phyloP scores from a whole-genome alignment of 305 asterid genomes.

The Nicotiana rustica region DNA sequence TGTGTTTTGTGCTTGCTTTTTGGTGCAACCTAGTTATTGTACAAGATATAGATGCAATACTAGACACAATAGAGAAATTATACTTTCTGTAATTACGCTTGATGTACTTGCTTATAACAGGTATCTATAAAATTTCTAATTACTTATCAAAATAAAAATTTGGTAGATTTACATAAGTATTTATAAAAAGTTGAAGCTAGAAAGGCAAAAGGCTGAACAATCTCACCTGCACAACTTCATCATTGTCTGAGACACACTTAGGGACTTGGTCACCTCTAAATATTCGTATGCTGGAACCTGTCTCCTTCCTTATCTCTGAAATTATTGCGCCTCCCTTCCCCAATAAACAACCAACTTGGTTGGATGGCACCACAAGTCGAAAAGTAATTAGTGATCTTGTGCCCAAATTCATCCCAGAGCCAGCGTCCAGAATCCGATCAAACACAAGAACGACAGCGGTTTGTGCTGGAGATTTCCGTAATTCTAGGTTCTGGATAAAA shows the following conservation, averaged over 20 bases:
- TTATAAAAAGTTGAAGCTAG: slow-evolving; percentile 14
- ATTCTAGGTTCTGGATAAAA: slow-evolving; percentile 53
- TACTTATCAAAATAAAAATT: no score
- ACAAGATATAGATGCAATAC: no score
- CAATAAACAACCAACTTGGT: slow-evolving; percentile 78
- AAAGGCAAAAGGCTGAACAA: slow-evolving; percentile 7
- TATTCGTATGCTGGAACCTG: slow-evolving; percentile 63
- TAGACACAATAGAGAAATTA: no score
- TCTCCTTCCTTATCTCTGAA: slow-evolving; percentile 73
- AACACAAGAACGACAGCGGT: slow-evolving; percentile 62
- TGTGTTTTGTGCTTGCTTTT: no score
- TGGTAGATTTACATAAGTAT: slow-evolving; percentile 20
- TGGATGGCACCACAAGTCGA: slow-evolving; percentile 57
- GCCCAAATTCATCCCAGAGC: slow-evolving; percentile 50
- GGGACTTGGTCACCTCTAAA: slow-evolving; percentile 67
- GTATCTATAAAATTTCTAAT: background rate
- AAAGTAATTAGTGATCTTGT: slow-evolving; percentile 50
- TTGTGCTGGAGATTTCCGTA: slow-evolving; percentile 68
- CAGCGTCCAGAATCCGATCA: slow-evolving; percentile 51
- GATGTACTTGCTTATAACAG: background rate
- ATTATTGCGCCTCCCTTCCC: slow-evolving; percentile 79
- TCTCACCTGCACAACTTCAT: slow-evolving; percentile 70
- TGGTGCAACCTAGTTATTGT: no score
- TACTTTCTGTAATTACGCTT: no score
- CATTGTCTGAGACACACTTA: slow-evolving; percentile 58